Percentiles rank a stretch among this genome's conserved stretches.
These are phyloP conservation scores for Boletus rubescentipes DNA, from an alignment of 768 basidiomycete species.

Conservation along the genomic window DNA sequence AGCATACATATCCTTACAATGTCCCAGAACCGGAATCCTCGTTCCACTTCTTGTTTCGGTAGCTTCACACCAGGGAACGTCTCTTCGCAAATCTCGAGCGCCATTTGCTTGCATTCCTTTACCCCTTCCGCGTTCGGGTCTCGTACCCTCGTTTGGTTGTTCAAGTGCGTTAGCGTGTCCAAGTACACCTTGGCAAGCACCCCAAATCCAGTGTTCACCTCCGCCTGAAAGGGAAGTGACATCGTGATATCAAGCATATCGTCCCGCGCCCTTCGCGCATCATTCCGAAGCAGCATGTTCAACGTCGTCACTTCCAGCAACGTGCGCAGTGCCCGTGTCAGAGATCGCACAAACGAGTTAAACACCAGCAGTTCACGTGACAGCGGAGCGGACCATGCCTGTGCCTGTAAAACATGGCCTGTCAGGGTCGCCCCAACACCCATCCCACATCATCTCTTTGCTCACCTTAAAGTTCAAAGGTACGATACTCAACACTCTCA, in stretches of 20 bases:
- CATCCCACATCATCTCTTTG: background rate
- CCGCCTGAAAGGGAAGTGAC: constrained; percentile 91
- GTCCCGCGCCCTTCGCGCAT: constrained; percentile 83
- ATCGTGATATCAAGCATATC: constrained; percentile 91
- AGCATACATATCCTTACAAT: constrained; percentile 56
- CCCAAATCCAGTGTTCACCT: constrained; percentile 97
- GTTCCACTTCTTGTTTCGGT: constrained; percentile 86
- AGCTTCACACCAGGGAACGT: constrained; percentile 90
- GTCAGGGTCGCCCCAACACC: constrained; percentile 5
- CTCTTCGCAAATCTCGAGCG: constrained; percentile 89
- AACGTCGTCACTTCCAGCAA: constrained; percentile 88
- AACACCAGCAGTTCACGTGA: constrained; percentile 96
- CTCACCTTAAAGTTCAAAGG: constrained; percentile 91
- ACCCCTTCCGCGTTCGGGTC: constrained; percentile 80
- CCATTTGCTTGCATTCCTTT: constrained; percentile 78
- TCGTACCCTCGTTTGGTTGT: constrained; percentile 72
- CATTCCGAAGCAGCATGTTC: constrained; percentile 89
- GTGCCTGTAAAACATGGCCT: constrained; percentile 49
- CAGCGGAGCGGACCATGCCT: constrained; percentile 93
- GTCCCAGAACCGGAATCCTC: constrained; percentile 99
- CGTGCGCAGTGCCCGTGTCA: constrained; percentile 87
- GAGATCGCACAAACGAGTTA: constrained; percentile 93
- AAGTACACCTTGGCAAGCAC: constrained; percentile 96
- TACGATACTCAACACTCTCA: constrained; percentile 94
- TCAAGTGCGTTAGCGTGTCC: constrained; percentile 87